Conservation (phyloP, 139 green algal genomes). For the Limnomonas spitsbergensis region DNA sequence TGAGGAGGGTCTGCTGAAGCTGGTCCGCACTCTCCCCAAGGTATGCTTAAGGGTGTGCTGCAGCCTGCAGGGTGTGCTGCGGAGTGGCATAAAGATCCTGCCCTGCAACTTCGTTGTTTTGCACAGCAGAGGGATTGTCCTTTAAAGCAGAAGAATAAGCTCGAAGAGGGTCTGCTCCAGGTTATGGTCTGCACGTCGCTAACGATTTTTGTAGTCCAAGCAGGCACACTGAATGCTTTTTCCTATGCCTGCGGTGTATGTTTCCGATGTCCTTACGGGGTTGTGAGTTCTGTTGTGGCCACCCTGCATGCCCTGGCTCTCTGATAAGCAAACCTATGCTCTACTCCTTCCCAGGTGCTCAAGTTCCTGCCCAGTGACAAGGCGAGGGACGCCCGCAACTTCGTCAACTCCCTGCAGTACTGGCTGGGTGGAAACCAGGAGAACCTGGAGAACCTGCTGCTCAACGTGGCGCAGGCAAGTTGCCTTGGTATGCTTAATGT, state of each 20-base stretch:
- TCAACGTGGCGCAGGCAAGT: conserved; percentile 64
- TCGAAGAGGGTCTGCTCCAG: too few species aligned
- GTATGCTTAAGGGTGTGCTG: too few species aligned
- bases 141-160: too few species aligned
- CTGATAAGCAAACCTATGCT: neutral
- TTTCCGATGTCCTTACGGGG: conserved; percentile 28
- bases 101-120: conserved; percentile 90
- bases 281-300: neutral
- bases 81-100: conserved; percentile 95
- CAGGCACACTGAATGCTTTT: too few species aligned
- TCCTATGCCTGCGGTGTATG: conserved; percentile 44
- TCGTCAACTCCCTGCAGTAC: conserved; percentile 95
- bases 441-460: conserved; percentile 98
- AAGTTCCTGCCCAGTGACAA: conserved; percentile 72
- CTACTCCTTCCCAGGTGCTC: conserved; percentile 45
- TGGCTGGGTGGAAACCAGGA: conserved; percentile 95
- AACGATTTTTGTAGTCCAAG: too few species aligned
- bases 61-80: too few species aligned
- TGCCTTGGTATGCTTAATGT: too few species aligned
- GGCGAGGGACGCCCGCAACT: conserved; percentile 85
- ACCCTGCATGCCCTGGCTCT: neutral
- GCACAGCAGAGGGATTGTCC: too few species aligned
- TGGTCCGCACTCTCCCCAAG: conserved; percentile 85
- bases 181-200: too few species aligned
- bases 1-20: conserved; percentile 98